Percentiles rank a stretch among this genome's conserved stretches.
Conservation (phyloP, 2,329 filamentous ascomycete genomes). For the Fusarium secorum region DNA sequence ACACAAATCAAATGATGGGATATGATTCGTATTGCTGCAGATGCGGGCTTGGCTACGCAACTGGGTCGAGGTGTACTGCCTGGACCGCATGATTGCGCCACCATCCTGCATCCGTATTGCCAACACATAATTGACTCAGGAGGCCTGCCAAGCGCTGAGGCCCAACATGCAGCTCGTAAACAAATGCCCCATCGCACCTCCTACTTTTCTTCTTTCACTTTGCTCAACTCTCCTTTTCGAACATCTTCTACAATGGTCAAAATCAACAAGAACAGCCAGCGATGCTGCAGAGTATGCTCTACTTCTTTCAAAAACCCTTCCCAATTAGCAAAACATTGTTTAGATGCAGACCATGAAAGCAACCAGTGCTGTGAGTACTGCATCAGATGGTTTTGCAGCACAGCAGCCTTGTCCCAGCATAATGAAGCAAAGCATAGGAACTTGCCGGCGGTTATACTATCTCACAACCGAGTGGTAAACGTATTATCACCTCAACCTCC, state of each 20-base stretch:
- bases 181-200: accelerated
- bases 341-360: neutral
- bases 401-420: neutral
- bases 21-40: accelerated
- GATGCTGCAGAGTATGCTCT: neutral
- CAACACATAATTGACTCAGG: neutral
- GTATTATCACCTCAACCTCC: no score
- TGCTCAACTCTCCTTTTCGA: accelerated
- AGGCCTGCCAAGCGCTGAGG: neutral
- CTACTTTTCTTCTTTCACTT: accelerated
- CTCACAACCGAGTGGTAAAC: neutral
- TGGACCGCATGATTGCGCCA: neutral
- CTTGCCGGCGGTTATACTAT: neutral
- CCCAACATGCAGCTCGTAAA: neutral
- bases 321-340: neutral
- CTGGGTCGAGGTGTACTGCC: neutral
- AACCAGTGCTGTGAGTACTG: slow-evolving; percentile 1
- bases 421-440: neutral
- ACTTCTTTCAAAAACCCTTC: neutral
- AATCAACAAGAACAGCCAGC: neutral
- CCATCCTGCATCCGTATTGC: neutral
- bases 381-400: neutral
- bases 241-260: neutral
- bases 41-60: neutral
- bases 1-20: accelerated